Base-by-base conservation (phyloP, 2,329 filamentous ascomycete genomes). In the Aspergillaceae sp. region DNA sequence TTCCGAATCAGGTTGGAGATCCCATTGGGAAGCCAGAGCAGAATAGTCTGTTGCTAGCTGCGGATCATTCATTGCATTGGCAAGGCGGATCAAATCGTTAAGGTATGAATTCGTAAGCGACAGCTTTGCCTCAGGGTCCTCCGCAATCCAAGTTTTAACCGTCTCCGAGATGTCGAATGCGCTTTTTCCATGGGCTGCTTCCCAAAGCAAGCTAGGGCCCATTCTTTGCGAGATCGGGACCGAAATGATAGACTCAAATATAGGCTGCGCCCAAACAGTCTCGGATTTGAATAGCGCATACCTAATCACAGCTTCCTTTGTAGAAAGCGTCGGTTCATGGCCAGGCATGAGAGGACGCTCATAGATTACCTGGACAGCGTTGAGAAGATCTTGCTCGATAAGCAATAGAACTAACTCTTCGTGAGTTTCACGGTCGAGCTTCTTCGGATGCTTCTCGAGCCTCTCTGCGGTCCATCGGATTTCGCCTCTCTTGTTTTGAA, bases 181-280 rank as follows among this genome's bases (percentile, higher is more conserved):
- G 1, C 81, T 80, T 59, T 83, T 86, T 19, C 83, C 85, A 45
- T 81, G 78, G 5, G 84, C 76, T 8, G 86, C 82, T 29, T 87
- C 83, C 81, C 85, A 90, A 44, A 87, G 79, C 38, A 92, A 77
- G 8, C 87, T 72, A 8, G 83, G 75, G 58, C 92, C 84, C 81
- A 86, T 88, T 26, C 76, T 76, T 30, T 73, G 65, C 51, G 83
- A 80, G 37, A 59, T 61, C 70, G 74, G 44, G 63, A 68, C 40
- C 60, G 71, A 53, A 2, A 68, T 55, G 38, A 75, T 51, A 8
- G 63, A 65, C n/a, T 68, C 70, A 48, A 88, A 80, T 7, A 85
- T 68, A 1, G 70, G 62, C 44, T 77, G 74, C 1, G 80, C 82
- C 79, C 84, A 87, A 0, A 78, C 72, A 40, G 76, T 57, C 44